Evolutionary conservation across 306 rosid species (phyloP).

Genomic region (Prunus armeniaca): DNA sequence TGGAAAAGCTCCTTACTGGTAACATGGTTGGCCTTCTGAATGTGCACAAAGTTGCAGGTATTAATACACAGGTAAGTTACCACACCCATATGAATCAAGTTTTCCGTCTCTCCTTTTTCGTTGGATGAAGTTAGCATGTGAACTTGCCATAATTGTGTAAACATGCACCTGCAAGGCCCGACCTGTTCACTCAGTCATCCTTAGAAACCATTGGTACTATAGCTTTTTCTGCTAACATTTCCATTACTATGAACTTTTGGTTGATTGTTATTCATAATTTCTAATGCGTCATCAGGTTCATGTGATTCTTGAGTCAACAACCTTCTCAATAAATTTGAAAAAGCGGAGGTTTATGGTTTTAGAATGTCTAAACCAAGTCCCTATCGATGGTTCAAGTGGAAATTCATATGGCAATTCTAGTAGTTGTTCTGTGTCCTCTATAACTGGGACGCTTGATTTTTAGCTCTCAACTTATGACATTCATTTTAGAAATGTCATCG

Average conservation of each 20-base stretch:
- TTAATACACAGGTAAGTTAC: constrained; percentile 78
- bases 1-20: constrained; percentile 84
- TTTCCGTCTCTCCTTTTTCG: background rate
- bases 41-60: constrained; percentile 69
- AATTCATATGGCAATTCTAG: constrained; percentile 70
- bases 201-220: no score
- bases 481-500: background rate
- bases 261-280: background rate
- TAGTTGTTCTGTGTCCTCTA: constrained; percentile 66
- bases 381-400: constrained; percentile 69
- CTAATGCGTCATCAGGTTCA: constrained; percentile 52
- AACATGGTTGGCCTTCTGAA: constrained; percentile 88
- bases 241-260: background rate
- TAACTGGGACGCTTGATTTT: constrained; percentile 61
- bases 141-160: background rate
- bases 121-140: background rate
- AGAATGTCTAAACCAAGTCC: constrained; percentile 92
- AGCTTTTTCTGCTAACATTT: background rate
- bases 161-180: background rate
- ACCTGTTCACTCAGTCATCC: background rate
- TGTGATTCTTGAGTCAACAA: constrained; percentile 68
- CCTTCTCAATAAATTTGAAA: constrained; percentile 77
- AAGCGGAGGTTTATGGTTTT: constrained; percentile 71
- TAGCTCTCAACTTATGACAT: constrained; percentile 23
- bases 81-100: background rate